phyloP scores from a whole-genome alignment of 345 rosid species.

The Salix udensis region DNA sequence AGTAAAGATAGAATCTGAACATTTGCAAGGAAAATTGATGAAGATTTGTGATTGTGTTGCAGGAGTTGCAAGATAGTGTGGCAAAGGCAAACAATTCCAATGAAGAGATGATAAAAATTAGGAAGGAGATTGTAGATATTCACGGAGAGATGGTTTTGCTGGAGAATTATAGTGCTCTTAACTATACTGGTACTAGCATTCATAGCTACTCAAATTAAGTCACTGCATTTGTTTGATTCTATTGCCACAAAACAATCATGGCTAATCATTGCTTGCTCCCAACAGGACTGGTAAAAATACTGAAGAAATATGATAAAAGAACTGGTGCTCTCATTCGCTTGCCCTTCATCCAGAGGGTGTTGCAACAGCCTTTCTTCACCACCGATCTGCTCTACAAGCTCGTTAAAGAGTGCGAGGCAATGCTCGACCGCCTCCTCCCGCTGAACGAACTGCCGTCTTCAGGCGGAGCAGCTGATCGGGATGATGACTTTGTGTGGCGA shows the following conservation, averaged over 20 bases:
- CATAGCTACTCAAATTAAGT: no score
- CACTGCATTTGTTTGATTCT: not conserved
- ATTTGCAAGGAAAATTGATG: not conserved
- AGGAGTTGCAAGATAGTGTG: conserved; percentile 75
- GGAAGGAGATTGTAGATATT: conserved; percentile 83
- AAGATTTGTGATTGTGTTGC: conserved; percentile 18
- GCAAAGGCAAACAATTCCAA: conserved; percentile 51
- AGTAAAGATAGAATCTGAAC: not conserved
- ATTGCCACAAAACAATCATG: not conserved
- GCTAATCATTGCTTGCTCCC: not conserved
- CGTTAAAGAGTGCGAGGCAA: conserved; percentile 71
- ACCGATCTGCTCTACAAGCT: conserved; percentile 81
- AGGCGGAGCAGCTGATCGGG: conserved; percentile 22
- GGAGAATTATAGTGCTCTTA: conserved; percentile 93
- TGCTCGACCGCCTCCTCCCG: conserved; percentile 75
- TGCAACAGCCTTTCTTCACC: conserved; percentile 91
- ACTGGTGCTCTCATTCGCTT: conserved; percentile 86
- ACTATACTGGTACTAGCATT: conserved; percentile 65
- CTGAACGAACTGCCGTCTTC: conserved; percentile 23
- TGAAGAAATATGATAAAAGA: conserved; percentile 92
- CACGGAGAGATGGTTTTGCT: conserved; percentile 96
- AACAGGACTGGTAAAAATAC: conserved; percentile 84
- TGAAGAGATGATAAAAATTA: conserved; percentile 56
- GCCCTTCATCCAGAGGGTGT: conserved; percentile 86
- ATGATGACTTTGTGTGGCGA: conserved; percentile 22